Percentiles rank a stretch among this genome's conserved stretches.
Conservation (phyloP, 495 filamentous ascomycete species). For the Neurospora sp. region DNA sequence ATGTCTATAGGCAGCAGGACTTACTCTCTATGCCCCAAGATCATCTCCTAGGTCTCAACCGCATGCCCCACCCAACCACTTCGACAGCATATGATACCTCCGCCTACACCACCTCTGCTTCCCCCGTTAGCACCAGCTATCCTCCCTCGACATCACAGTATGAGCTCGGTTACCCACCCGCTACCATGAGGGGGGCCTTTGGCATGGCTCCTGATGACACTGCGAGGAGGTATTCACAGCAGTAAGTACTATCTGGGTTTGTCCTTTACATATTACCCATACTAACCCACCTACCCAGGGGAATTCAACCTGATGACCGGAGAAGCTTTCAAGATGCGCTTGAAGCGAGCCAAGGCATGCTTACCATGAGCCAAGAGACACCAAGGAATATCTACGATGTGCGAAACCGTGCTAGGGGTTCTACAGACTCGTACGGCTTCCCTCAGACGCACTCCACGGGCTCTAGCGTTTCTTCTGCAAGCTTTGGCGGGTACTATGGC, state of each 20-base stretch:
- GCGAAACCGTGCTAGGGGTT: slow-evolving; percentile 46
- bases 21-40: slow-evolving; percentile 70
- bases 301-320: slow-evolving; percentile 49
- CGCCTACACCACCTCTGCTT: slow-evolving; percentile 43
- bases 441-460: slow-evolving; percentile 83
- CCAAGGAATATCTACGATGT: slow-evolving; percentile 81
- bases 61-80: slow-evolving; percentile 37
- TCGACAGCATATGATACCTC: slow-evolving; percentile 39
- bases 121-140: slow-evolving; percentile 54
- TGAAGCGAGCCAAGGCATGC: slow-evolving; percentile 76
- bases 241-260: slow-evolving; percentile 73
- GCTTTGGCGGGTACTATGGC: slow-evolving; percentile 66
- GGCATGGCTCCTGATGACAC: slow-evolving; percentile 49
- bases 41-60: slow-evolving; percentile 46
- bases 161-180: slow-evolving; percentile 52
- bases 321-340: slow-evolving; percentile 72
- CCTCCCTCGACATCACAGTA: slow-evolving; percentile 61
- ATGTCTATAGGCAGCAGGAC: slow-evolving; percentile 50
- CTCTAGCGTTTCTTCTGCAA: slow-evolving; percentile 85
- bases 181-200: slow-evolving; percentile 52
- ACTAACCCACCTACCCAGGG: slow-evolving; percentile 29
- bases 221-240: slow-evolving; percentile 73
- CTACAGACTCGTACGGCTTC: slow-evolving; percentile 89
- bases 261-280: slow-evolving; percentile 3
- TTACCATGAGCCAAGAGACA: slow-evolving; percentile 86